Evolutionary conservation across 2,329 filamentous ascomycete species (phyloP).

Genomic region (Gnomoniopsis sp.): DNA sequence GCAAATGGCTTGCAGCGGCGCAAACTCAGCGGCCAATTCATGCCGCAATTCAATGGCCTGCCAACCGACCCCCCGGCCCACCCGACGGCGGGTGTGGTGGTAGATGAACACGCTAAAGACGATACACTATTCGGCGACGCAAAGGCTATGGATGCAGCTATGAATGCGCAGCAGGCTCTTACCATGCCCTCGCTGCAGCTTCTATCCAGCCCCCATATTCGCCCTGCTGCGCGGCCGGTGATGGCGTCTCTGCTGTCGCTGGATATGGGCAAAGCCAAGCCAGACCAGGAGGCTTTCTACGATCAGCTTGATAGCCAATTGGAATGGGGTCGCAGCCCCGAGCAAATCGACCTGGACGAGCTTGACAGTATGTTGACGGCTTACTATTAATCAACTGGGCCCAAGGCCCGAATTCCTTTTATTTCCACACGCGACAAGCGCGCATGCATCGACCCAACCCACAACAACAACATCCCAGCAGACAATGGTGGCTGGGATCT

Average conservation of each 20-base stretch:
- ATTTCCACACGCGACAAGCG: no score
- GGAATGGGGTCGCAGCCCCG: conserved; percentile 70
- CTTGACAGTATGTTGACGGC: conserved; percentile 82
- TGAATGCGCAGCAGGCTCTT: neutral
- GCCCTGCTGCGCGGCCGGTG: conserved; percentile 29
- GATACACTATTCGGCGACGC: conserved; percentile 51
- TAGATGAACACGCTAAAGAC: conserved; percentile 44
- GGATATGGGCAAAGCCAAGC: conserved; percentile 30
- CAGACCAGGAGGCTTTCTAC: conserved; percentile 38
- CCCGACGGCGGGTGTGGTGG: conserved; percentile 26
- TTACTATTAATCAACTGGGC: conserved; percentile 45
- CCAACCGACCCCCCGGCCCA: conserved; percentile 28
- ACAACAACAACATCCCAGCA: no score
- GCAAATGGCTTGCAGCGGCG: conserved; percentile 76
- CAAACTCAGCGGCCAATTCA: conserved; percentile 50
- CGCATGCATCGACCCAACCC: no score
- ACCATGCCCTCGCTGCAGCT: conserved; percentile 36
- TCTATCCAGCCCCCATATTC: conserved; percentile 55
- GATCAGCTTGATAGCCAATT: conserved; percentile 39
- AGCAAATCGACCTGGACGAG: conserved; percentile 89
- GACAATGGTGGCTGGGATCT: no score
- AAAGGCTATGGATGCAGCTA: conserved; percentile 7
- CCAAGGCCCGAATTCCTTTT: neutral
- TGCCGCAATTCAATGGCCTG: conserved; percentile 15
- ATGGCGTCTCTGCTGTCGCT: conserved; percentile 29